Base-by-base conservation (phyloP, 2,329 filamentous ascomycete genomes). In the Emergomyces orientalis region DNA sequence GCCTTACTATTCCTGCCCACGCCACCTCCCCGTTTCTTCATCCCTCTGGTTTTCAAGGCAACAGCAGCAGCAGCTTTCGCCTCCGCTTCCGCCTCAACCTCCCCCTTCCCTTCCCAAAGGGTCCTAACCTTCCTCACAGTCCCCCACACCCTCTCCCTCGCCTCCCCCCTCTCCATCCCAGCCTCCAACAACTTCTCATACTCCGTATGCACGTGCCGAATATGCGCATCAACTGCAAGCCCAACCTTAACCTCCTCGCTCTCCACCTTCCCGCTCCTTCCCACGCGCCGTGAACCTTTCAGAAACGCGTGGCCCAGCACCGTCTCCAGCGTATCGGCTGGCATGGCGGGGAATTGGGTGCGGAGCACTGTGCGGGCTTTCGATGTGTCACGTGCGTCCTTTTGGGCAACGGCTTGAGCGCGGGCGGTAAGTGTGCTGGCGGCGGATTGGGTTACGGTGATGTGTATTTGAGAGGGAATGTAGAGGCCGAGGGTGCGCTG, bases 221-320 rank as follows among this genome's bases (percentile, higher is more conserved):
- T 75, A 69, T 79, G 75, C 37, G 77, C 77, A 62, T 77, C 73
- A 14, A 78, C 76, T 0, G 77, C 77, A 47, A 79, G 62, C 2
- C 67, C 62, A 1, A 72, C 74, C 58, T 77, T 77, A 2, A 65
- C 64, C 30, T 74, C 65, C 8, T 78, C 75, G 0, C 70, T 69
- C 3, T 66, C 67, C n/a, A 68, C 63, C 1, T 70, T 72, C 1
- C 62, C 65, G 27, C 68, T 67, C n/a, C 76, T 71, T 1, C 77
- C 77, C 0, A 79, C 76, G 17, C 76, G 71, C 13, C 76, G 72
- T 0, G 76, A 77, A 1, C 74, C 72, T 56, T 76, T 76, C n/a
- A 73, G 65, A 58, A 78, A 78, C 1, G 77, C 73, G 65, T 77
- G 75, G 6, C 71, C 62, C 3, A 79, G 63, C 8, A 79, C 66